Conservation (phyloP, 2,329 filamentous ascomycete genomes). For the Graphilbum fragrans region DNA sequence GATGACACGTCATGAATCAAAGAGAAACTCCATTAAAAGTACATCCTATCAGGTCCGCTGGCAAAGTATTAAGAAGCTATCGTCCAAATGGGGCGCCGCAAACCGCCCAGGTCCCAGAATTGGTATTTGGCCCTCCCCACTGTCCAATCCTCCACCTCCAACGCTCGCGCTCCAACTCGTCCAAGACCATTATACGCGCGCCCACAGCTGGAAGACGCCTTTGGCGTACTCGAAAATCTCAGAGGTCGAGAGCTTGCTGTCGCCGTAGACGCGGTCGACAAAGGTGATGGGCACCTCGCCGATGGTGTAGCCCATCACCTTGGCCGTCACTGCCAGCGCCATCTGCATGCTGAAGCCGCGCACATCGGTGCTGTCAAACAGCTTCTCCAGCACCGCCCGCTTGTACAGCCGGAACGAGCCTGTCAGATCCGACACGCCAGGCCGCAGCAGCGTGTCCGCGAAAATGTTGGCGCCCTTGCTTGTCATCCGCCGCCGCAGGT, state of each 20-base stretch:
- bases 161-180: no score
- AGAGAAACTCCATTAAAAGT: neutral
- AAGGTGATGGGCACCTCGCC: slow-evolving; percentile 95
- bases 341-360: slow-evolving; percentile 99
- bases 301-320: slow-evolving; percentile 88
- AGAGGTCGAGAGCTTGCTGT: slow-evolving; percentile 85
- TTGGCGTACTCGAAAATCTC: slow-evolving; percentile 97
- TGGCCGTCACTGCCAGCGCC: slow-evolving; percentile 97
- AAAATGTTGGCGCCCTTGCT: slow-evolving; percentile 87
- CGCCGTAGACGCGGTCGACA: slow-evolving; percentile 84
- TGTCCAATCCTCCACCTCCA: no score
- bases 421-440: slow-evolving; percentile 90
- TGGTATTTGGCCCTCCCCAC: neutral
- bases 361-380: slow-evolving; percentile 81
- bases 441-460: slow-evolving; percentile 84
- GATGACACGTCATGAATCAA: no score
- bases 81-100: no score
- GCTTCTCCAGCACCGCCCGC: slow-evolving; percentile 76
- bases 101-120: no score
- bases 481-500: slow-evolving; percentile 79
- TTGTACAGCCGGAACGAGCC: slow-evolving; percentile 94
- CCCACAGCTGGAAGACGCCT: slow-evolving; percentile 65
- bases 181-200: slow-evolving; percentile 63
- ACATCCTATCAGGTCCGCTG: neutral
- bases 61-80: no score